Evolutionary conservation across 1,139 yeast genomes (phyloP).

Genomic region (Blastobotrys arbuscula): DNA sequence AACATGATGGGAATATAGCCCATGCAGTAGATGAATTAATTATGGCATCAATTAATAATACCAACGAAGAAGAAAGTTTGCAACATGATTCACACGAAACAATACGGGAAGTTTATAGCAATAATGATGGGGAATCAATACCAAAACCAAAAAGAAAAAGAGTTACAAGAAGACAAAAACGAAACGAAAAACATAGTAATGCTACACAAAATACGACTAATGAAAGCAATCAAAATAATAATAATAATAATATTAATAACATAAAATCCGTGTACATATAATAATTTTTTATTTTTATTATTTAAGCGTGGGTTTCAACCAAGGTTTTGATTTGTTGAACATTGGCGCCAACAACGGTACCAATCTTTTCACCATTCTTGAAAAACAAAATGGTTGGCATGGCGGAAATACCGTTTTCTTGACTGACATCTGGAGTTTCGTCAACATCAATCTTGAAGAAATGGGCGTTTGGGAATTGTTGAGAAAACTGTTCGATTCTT

Average conservation of each 20-base stretch:
- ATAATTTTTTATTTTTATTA: not conserved
- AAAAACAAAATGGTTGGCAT: conserved; percentile 86
- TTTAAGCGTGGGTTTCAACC: conserved; percentile 9
- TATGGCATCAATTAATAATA: conserved; percentile 14
- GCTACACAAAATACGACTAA: not conserved
- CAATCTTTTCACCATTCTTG: conserved; percentile 68
- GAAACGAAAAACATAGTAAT: not conserved
- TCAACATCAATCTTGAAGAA: conserved; percentile 88
- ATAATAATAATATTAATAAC: not conserved
- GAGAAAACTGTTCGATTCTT: conserved; percentile 68
- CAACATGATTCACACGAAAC: conserved; percentile 11
- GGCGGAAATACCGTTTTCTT: conserved; percentile 65
- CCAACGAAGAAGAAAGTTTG: conserved; percentile 3
- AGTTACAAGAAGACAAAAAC: not conserved
- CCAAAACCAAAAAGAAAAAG: not conserved
- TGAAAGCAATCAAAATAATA: not conserved
- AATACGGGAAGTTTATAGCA: conserved; percentile 1
- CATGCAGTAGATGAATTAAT: conserved; percentile 23
- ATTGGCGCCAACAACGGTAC: conserved; percentile 82
- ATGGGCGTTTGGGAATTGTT: conserved; percentile 45
- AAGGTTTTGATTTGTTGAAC: conserved; percentile 52
- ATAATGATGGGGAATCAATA: not conserved
- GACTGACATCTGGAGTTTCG: conserved; percentile 66
- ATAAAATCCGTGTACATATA: not conserved
- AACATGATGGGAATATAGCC: conserved; percentile 22